Base-by-base conservation (phyloP, 805 yeast species). In the Grigorovia yakushimaensis region DNA sequence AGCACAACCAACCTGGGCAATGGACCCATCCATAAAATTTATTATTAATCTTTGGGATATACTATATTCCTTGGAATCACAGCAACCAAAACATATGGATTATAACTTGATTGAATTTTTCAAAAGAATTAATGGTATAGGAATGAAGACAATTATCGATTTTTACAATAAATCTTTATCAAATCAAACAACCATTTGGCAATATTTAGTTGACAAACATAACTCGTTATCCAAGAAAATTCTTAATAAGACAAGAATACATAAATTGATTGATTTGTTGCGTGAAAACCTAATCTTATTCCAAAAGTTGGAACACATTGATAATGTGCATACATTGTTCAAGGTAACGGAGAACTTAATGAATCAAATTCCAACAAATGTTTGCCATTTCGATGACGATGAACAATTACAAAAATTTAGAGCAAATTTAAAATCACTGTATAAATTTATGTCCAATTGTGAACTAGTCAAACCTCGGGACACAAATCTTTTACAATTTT, bases 31-130 rank as follows among this genome's bases (percentile, higher is more conserved):
- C 17, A 54, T 64, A 8, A 61, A 58, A 47, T 62, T 73, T 41
- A 55, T 82, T 1, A 52, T 81, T 13, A 78, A 79, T 48, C 63
- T 79, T 23, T 54, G 81, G 49, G 73, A 70, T 51, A 63, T 80
- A 0, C 51, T 33, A 15, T 33, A 47, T 9, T 43, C 45, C 4
- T 39, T 59, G 21, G 51, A n/a, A 50, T 15, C 33, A 36, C 39
- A 43, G 49, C 15, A 59, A 53, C 23, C 10, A 27, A 13, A 20
- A 10, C 20, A 30, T 5, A 40, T 23, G 61, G 62, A 63, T 49
- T 62, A 62, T 39, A 55, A 57, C 45, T 48, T 60, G 1, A 49
- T 63, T 20, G 52, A 59, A 2, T 54, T 61, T 2, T 41, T 63
- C 9, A 52, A 59, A 45, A 51, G 56, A 4, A 36, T 60, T 18